A percentile compares a stretch with the other conserved stretches of the same genome.
These are phyloP conservation scores for Apiospora rasikravindrae DNA, from an alignment of 2,329 filamentous ascomycete species.

Conservation along the genomic window DNA sequence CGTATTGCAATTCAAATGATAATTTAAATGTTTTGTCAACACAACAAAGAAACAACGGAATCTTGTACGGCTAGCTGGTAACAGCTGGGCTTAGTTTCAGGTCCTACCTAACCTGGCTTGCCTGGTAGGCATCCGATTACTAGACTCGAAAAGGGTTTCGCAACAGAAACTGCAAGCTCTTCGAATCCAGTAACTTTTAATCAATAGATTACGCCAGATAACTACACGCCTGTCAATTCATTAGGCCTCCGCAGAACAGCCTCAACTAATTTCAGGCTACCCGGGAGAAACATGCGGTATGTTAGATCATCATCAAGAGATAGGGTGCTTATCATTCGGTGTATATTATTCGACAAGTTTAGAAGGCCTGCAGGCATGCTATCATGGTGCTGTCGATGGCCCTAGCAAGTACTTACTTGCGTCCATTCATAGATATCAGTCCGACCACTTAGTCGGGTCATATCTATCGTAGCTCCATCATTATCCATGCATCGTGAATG, in stretches of 20 bases:
- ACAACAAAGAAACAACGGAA: not conserved
- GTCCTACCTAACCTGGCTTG: not conserved
- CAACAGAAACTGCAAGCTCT: not conserved
- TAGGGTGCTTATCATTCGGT: not conserved
- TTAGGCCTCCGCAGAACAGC: not conserved
- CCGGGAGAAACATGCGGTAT: not conserved
- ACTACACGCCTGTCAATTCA: not conserved
- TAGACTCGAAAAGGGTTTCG: too few species aligned
- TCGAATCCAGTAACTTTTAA: not conserved
- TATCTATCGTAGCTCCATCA: slow-evolving; percentile 13
- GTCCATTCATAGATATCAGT: slow-evolving; percentile 3
- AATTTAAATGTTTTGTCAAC: not conserved
- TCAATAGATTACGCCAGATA: not conserved
- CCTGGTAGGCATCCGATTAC: too few species aligned
- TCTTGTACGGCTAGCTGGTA: not conserved
- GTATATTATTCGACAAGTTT: slow-evolving; percentile 13
- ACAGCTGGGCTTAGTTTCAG: not conserved
- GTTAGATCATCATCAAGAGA: not conserved
- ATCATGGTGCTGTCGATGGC: slow-evolving; percentile 10
- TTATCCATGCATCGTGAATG: slow-evolving; percentile 15
- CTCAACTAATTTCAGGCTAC: not conserved
- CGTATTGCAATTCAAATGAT: not conserved
- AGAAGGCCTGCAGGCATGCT: slow-evolving; percentile 3
- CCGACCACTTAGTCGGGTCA: slow-evolving; percentile 7
- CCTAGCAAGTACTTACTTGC: slow-evolving; percentile 14